Percentiles rank a stretch among this genome's conserved stretches.
Evolutionary conservation across 371 early-diverging fungal genomes (phyloP).

Genomic region (Mucor plumbeus): DNA sequence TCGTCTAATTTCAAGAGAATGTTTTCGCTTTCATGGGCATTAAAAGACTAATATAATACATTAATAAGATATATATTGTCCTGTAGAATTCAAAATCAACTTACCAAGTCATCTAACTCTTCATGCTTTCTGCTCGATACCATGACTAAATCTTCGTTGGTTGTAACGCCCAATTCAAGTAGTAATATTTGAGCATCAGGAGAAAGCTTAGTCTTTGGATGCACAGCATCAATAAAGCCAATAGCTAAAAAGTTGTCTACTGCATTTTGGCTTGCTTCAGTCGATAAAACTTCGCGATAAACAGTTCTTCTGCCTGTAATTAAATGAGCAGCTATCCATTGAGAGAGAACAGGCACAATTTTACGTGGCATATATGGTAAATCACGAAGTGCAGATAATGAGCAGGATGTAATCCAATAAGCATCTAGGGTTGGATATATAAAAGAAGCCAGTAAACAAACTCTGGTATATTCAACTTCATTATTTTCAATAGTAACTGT

Average conservation of each 20-base stretch:
- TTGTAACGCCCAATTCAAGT: conserved; percentile 50
- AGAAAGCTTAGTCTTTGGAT: conserved; percentile 49
- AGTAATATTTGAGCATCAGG: conserved; percentile 56
- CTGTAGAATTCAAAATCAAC: neutral
- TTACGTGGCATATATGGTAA: conserved; percentile 58
- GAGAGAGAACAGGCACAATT: conserved; percentile 50
- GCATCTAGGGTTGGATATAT: conserved; percentile 56
- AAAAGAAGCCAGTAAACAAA: conserved; percentile 53
- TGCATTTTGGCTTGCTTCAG: conserved; percentile 54
- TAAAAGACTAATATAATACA: neutral
- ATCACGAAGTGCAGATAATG: conserved; percentile 54
- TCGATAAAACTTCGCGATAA: conserved; percentile 57
- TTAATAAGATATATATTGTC: neutral
- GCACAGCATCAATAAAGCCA: conserved; percentile 54
- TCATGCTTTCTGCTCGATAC: conserved; percentile 34
- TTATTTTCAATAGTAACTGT: conserved; percentile 35
- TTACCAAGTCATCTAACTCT: conserved; percentile 14
- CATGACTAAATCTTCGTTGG: conserved; percentile 56
- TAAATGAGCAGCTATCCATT: conserved; percentile 60
- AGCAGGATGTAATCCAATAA: conserved; percentile 59
- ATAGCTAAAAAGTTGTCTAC: conserved; percentile 53
- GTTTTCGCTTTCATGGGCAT: conserved; percentile 19
- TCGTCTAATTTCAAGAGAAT: conserved; percentile 32
- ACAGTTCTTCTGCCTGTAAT: conserved; percentile 55
- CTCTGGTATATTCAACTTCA: conserved; percentile 36